Evolutionary conservation across 192 early-diverging fungal species (phyloP).

Genomic region (Rhizophagus clarus): DNA sequence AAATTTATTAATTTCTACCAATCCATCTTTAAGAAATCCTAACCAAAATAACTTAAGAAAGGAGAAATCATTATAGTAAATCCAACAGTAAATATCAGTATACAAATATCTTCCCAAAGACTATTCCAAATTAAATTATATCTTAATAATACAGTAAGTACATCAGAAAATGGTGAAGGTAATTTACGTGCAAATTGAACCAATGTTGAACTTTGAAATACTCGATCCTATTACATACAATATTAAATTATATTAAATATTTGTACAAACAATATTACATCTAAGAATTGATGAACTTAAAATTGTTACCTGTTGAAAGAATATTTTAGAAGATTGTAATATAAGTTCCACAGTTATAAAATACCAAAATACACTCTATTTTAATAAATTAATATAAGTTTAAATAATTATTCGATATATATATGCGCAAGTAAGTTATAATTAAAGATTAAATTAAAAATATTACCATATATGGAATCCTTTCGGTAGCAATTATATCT

Average conservation of each 20-base stretch:
- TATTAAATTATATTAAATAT: background rate
- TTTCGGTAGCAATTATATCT: background rate
- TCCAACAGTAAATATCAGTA: slow-evolving; percentile 54
- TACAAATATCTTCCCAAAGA: slow-evolving; percentile 52
- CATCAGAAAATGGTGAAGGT: slow-evolving; percentile 51
- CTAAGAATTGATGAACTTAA: background rate
- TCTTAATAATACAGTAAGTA: slow-evolving; percentile 49
- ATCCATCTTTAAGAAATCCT: background rate
- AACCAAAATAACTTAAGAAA: background rate
- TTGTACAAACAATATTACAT: background rate
- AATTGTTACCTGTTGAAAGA: slow-evolving; percentile 45
- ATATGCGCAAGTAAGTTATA: background rate
- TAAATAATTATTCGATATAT: background rate
- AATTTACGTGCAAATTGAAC: slow-evolving; percentile 47
- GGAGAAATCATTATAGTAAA: slow-evolving; percentile 11
- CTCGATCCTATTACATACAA: slow-evolving; percentile 26
- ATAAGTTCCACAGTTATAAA: slow-evolving; percentile 54
- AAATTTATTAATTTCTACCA: background rate
- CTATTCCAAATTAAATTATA: slow-evolving; percentile 59
- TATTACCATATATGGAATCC: background rate
- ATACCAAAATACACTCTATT: slow-evolving; percentile 59
- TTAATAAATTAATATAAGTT: background rate
- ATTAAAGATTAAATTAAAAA: background rate
- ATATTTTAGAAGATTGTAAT: slow-evolving; percentile 50
- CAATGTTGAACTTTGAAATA: slow-evolving; percentile 41